Evolutionary conservation across 2,329 filamentous ascomycete species (phyloP), one percentile per base, ranked within the genome.

Genomic region (Hawksworthiomyces lignivorus): DNA sequence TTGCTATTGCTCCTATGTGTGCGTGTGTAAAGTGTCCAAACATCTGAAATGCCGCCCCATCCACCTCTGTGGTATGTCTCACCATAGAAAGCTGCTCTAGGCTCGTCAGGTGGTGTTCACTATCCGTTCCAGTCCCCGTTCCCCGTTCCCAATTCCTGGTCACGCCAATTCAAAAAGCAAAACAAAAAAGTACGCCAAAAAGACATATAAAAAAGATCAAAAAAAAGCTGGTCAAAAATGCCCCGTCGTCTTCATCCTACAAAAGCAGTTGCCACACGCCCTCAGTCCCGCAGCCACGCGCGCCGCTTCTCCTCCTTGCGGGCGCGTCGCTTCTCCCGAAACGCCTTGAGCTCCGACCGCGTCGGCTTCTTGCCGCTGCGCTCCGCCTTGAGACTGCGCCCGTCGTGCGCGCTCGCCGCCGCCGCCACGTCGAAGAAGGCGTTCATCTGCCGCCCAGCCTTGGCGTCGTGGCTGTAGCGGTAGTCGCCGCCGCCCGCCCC

Each of bases 351-450:
- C 65, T 98, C 87, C 47, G 84, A 72, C 70, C 90, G 94, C 43
- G 69, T 83, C 19, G 90, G 72, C 63, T 87, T 88, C 74, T 92
- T 89, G 41, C 81, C 80, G 44, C 84, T 81, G 42, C 92, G 75
- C 69, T 98, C 92, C 2, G 88, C 92, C 64, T 90, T 94, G 45
- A 98, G 68, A 57, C 89, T 96, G 45, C 83, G 77, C 2, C 92
- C 92, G 53, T 95, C 83, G 56, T 98, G 89, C 44, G 78, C 77
- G 57, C 94, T 96, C 5, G 89, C 90, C 4, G 88, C 89, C 5
- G 88, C 86, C 61, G 97, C 89, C 32, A 96, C 89, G 58, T 98
- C 90, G 61, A 97, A 98, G 64, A 83, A 97, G 30, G 88, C 86
- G 57, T 86, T 85, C 84, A 97, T 84, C 66, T 97, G 92, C 33